These are phyloP conservation scores for Trichosporon sp. DNA, from an alignment of 1,284 basidiomycete species.

Conservation along the genomic window DNA sequence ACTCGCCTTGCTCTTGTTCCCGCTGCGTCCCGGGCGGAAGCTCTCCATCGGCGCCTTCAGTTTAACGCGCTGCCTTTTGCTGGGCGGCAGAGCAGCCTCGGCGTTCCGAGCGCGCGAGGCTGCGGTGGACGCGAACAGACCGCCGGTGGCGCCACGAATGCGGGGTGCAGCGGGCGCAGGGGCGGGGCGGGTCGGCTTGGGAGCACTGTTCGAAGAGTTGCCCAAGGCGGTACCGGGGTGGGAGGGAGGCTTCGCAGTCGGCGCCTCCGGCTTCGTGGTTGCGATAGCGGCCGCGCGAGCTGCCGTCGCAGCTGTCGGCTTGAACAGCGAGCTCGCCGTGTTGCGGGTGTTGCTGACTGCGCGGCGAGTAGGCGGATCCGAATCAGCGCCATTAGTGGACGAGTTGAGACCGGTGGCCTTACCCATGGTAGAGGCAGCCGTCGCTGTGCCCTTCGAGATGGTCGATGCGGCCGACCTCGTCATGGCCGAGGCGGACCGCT, in stretches of 20 bases:
- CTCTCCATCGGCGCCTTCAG: conserved; percentile 49
- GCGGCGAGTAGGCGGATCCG: not conserved
- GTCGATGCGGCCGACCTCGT: not conserved
- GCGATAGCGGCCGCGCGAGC: conserved; percentile 28
- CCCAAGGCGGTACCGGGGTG: conserved; percentile 13
- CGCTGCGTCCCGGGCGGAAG: conserved; percentile 39
- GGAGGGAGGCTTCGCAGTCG: not conserved
- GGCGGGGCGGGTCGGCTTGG: not conserved
- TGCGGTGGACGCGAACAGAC: conserved; percentile 26
- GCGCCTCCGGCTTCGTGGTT: not conserved
- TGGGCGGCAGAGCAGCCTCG: conserved; percentile 37
- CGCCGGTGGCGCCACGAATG: conserved; percentile 5
- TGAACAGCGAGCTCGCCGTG: conserved; percentile 23
- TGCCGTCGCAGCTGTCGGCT: conserved; percentile 32
- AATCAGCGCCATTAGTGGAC: not conserved
- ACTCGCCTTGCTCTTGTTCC: conserved; percentile 28
- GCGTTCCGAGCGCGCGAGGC: conserved; percentile 31
- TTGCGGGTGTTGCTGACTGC: not conserved
- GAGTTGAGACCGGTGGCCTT: not conserved
- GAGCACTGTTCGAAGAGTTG: not conserved
- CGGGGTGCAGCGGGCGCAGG: not conserved
- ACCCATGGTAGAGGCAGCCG: conserved; percentile 18
- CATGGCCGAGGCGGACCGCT: conserved; percentile 8
- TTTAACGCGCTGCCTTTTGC: conserved; percentile 44
- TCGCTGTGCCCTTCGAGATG: not conserved